phyloP scores from a whole-genome alignment of 768 basidiomycete species.

The Rhodotorula toruloides region DNA sequence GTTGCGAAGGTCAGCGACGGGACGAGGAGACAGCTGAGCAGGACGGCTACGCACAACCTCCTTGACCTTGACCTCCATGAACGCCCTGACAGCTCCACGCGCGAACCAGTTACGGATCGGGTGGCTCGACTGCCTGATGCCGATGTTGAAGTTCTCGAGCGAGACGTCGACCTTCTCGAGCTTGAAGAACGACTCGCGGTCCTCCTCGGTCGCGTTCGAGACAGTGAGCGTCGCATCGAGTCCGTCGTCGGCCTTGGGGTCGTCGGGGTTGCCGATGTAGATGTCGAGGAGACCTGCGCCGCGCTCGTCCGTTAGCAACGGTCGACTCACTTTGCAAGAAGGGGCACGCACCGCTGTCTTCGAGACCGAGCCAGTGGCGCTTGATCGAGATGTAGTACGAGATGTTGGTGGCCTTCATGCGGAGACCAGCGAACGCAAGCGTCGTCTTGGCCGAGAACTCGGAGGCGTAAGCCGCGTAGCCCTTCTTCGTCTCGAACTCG shows the following conservation, averaged over 20 bases:
- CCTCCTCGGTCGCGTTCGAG: slow-evolving; percentile 48
- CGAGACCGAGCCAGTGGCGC: slow-evolving; percentile 46
- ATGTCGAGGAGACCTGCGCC: slow-evolving; percentile 45
- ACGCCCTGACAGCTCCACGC: slow-evolving; percentile 1
- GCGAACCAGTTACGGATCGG: slow-evolving; percentile 34
- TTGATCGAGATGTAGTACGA: slow-evolving; percentile 47
- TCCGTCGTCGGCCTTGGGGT: slow-evolving; percentile 43
- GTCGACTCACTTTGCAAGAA: no score
- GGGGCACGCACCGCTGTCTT: slow-evolving; percentile 42
- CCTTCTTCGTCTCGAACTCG: slow-evolving; percentile 46
- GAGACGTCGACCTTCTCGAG: slow-evolving; percentile 44
- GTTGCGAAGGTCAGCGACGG: not conserved
- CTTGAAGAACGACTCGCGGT: slow-evolving; percentile 50
- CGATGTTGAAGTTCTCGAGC: slow-evolving; percentile 17
- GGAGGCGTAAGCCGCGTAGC: slow-evolving; percentile 50
- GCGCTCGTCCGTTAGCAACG: no score
- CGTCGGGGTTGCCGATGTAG: slow-evolving; percentile 44
- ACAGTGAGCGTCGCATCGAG: slow-evolving; percentile 48
- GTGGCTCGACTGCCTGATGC: slow-evolving; percentile 19
- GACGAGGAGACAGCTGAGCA: no score
- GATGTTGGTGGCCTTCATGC: slow-evolving; percentile 48
- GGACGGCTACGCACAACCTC: slow-evolving; percentile 19
- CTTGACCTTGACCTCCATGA: slow-evolving; percentile 30
- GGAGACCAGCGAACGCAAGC: slow-evolving; percentile 48
- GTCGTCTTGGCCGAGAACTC: slow-evolving; percentile 47